phyloP scores from a whole-genome alignment of 1,139 yeast species.

The Debaryomycetaceae sp. region DNA sequence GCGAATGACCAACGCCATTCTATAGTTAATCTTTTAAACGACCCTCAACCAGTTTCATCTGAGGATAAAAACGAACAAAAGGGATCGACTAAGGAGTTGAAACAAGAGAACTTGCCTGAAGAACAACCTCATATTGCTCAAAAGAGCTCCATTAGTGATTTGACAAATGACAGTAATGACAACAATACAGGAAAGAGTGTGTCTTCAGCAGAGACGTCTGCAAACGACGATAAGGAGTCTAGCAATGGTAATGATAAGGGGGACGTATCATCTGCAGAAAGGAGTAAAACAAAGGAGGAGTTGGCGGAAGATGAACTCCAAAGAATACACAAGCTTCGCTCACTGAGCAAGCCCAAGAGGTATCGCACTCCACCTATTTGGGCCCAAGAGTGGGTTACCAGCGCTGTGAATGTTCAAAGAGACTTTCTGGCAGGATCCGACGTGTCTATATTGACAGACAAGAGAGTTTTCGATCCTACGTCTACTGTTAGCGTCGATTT shows the following conservation, averaged over 20 bases:
- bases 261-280: not conserved
- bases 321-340: conserved; percentile 17
- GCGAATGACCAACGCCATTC: conserved; percentile 23
- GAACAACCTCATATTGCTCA: conserved; percentile 9
- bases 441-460: conserved; percentile 17
- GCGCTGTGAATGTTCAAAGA: conserved; percentile 14
- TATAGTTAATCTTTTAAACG: conserved; percentile 28
- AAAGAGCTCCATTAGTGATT: conserved; percentile 43
- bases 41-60: conserved; percentile 9
- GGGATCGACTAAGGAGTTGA: conserved; percentile 2
- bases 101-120: not conserved
- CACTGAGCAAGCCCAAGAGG: conserved; percentile 53
- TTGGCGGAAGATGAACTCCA: conserved; percentile 19
- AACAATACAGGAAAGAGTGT: conserved; percentile 15
- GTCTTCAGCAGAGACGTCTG: conserved; percentile 28
- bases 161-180: conserved; percentile 47
- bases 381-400: conserved; percentile 75
- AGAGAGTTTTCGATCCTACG: conserved; percentile 34
- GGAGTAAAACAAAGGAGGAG: conserved; percentile 4
- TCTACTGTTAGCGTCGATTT: conserved; percentile 39
- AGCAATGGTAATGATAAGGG: conserved; percentile 10
- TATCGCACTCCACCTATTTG: conserved; percentile 71
- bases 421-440: conserved; percentile 3
- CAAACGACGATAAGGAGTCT: not conserved
- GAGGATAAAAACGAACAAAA: conserved; percentile 1